Evolutionary conservation across 1,139 yeast species (phyloP), one percentile per base, ranked within the genome.

Genomic region (Pichia cactophila): DNA sequence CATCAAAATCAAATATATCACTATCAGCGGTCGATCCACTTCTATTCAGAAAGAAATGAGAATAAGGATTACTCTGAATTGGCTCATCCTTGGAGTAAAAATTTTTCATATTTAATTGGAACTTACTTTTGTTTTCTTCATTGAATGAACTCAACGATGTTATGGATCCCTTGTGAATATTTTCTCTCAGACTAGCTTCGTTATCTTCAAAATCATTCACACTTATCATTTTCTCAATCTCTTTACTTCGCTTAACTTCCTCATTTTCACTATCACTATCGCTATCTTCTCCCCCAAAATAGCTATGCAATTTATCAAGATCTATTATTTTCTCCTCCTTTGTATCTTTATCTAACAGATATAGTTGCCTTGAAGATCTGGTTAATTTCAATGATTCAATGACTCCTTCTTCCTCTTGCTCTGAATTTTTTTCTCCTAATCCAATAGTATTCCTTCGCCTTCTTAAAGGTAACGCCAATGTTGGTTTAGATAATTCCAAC

Each of bases 371-470:
- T 1, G 66, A 63, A 0, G 67, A 63, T 17, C 54, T 46, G 0
- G 65, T 61, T 41, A 59, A 62, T 10, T 61, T 56, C 33, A 63
- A 47, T 6, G 52, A 46, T 11, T 52, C 48, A 7, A 50, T 43
- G 9, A 45, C 54, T 16, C 45, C 46, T 5, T 50, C 49, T 17
- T 48, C 54, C 16, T 33, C 41, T 6, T 37, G 14, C 16, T 48
- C 47, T 3, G 50, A 28, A 4, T 48, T 46, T 10, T 51, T 46
- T 5, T 54, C 50, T 1, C 57, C 59, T 12, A 57, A 45, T 43
- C 58, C 57, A 26, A 59, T 55, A 1, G 67, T 64, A 48, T 63
- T 61, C 46, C 66, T 59, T 54, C 66, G 57, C 7, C 51, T 56
- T 40, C 64, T 54, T 3, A 20, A 23, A 2, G 48, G 29, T 3